Evolutionary conservation across 345 rosid species (phyloP).

Genomic region (Citrus australasica): DNA sequence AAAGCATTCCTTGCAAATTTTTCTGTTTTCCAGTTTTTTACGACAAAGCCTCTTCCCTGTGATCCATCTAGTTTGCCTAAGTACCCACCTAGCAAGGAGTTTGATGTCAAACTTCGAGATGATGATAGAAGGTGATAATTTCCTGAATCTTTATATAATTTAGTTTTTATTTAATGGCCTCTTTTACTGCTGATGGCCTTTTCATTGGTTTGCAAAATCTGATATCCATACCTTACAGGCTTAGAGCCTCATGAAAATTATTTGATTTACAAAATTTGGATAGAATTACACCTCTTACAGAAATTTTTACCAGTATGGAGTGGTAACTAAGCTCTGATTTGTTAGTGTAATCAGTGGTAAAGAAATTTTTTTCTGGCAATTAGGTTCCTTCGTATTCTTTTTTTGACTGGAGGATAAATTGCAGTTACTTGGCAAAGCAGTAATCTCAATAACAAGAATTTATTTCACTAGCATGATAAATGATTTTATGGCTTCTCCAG

Average conservation of each 20-base stretch:
- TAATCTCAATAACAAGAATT: background rate
- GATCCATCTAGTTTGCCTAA: conserved; percentile 54
- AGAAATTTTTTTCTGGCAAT: background rate
- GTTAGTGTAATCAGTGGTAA: background rate
- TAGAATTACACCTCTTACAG: background rate
- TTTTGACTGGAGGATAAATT: background rate
- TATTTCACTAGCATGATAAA: background rate
- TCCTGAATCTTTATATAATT: background rate
- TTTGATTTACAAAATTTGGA: background rate
- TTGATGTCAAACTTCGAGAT: conserved; percentile 40
- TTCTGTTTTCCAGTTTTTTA: conserved; percentile 38
- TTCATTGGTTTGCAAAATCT: background rate
- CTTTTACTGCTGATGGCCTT: background rate
- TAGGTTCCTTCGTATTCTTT: background rate
- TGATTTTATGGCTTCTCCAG: conserved; percentile 23
- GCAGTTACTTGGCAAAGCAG: background rate
- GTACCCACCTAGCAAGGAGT: conserved; percentile 55
- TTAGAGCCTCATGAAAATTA: background rate
- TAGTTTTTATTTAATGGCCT: background rate
- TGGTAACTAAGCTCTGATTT: background rate
- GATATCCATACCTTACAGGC: background rate
- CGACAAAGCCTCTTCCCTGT: conserved; percentile 45
- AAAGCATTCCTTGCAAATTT: background rate
- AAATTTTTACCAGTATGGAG: background rate
- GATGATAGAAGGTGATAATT: conserved; percentile 42